These are phyloP conservation scores for Torulaspora microellipsoides DNA, from an alignment of 805 yeast species.

Conservation along the genomic window DNA sequence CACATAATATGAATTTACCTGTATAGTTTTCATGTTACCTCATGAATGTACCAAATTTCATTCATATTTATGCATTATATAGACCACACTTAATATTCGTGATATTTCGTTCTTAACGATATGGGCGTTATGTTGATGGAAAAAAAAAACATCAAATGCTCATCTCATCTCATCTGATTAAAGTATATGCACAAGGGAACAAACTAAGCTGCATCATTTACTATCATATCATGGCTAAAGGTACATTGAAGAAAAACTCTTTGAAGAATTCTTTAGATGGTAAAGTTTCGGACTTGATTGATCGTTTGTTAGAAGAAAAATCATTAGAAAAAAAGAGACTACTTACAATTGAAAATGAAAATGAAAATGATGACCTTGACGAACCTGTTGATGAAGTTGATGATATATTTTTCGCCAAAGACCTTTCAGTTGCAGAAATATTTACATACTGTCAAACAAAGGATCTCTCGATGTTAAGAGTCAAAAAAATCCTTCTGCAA, in stretches of 20 bases:
- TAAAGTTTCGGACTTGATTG: conserved; percentile 52
- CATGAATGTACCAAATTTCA: too few species aligned
- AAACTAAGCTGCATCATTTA: background rate
- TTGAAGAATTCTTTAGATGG: conserved; percentile 44
- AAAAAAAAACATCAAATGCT: conserved; percentile 1
- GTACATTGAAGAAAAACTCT: conserved; percentile 25
- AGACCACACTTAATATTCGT: too few species aligned
- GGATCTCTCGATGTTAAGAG: conserved; percentile 63
- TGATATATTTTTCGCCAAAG: conserved; percentile 57
- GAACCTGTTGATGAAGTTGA: conserved; percentile 29
- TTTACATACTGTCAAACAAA: conserved; percentile 56
- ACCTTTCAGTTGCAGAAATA: conserved; percentile 48
- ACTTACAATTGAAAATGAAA: conserved; percentile 11
- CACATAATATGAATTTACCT: background rate
- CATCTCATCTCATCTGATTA: conserved; percentile 6
- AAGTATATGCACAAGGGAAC: background rate
- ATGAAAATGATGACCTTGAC: conserved; percentile 22
- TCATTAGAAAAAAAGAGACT: conserved; percentile 40
- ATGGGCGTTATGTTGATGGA: background rate
- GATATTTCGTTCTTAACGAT: background rate
- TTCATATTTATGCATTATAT: too few species aligned
- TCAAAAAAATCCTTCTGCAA: conserved; percentile 60
- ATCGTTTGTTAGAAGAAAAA: conserved; percentile 55
- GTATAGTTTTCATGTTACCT: background rate
- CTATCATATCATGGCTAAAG: conserved; percentile 31